These are phyloP conservation scores for Stemphylium vesicarium DNA, from an alignment of 2,329 filamentous ascomycete genomes.

Conservation along the genomic window DNA sequence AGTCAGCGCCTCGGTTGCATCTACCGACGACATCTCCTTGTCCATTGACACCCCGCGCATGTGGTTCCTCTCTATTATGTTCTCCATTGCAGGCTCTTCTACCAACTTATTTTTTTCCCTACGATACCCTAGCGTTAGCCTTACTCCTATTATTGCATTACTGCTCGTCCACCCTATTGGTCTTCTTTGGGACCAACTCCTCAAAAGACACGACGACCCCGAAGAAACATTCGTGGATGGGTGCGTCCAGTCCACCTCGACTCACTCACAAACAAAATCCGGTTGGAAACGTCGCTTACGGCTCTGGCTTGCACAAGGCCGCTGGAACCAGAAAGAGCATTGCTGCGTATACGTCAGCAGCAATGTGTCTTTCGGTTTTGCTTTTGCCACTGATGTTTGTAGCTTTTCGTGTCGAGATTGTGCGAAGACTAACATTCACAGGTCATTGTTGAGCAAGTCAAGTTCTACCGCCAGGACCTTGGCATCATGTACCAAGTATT, in stretches of 20 bases:
- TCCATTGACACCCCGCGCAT: constrained; percentile 88
- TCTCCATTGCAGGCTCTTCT: constrained; percentile 80
- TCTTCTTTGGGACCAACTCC: constrained; percentile 74
- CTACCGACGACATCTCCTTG: constrained; percentile 75
- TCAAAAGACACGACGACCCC: constrained; percentile 67
- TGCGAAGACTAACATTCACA: constrained; percentile 32
- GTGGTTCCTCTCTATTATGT: constrained; percentile 82
- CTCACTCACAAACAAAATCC: constrained; percentile 18
- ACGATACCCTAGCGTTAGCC: constrained; percentile 87
- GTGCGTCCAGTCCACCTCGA: constrained; percentile 44
- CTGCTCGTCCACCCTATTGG: constrained; percentile 85
- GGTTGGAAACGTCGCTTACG: constrained; percentile 57
- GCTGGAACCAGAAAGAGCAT: constrained; percentile 89
- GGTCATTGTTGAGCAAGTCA: constrained; percentile 86
- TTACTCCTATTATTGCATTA: constrained; percentile 86
- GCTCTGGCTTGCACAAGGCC: constrained; percentile 78
- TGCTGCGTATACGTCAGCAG: constrained; percentile 88
- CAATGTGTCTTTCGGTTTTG: constrained; percentile 88
- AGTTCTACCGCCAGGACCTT: constrained; percentile 85
- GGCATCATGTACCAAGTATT: constrained; percentile 79
- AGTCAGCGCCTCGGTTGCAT: constrained; percentile 79
- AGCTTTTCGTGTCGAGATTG: not conserved
- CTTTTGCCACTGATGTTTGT: constrained; percentile 79
- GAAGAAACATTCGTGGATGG: constrained; percentile 65
- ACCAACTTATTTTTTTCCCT: constrained; percentile 89